Evolutionary conservation across 805 yeast genomes (phyloP).

Genomic region (Yamadazyma tumulicola): DNA sequence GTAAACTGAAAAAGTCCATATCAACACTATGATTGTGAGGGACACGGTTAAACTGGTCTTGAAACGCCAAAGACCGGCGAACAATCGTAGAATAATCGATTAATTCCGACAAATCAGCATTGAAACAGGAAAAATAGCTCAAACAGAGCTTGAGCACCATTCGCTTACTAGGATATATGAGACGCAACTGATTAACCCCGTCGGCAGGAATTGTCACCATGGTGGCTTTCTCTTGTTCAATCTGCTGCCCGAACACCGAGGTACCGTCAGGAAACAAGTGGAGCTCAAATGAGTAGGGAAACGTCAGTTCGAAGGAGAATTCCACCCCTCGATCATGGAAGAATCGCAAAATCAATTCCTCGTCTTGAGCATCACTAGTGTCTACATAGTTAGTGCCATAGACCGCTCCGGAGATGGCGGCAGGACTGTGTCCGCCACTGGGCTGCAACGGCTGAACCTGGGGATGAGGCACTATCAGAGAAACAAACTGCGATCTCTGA

Average conservation of each 20-base stretch:
- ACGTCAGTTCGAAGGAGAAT: neutral
- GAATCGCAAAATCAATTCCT: too few relatives aligned
- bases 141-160: conserved; percentile 3
- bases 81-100: conserved; percentile 9
- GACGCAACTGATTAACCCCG: conserved; percentile 9
- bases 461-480: too few relatives aligned
- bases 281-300: neutral
- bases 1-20: conserved; percentile 11
- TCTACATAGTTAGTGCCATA: too few relatives aligned
- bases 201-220: neutral
- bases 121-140: conserved; percentile 10
- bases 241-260: neutral
- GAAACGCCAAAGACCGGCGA: conserved; percentile 3
- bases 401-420: too few relatives aligned
- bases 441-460: too few relatives aligned
- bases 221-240: neutral
- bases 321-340: neutral
- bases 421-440: too few relatives aligned
- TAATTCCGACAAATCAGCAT: conserved; percentile 12
- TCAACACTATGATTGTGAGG: conserved; percentile 2
- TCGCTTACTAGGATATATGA: conserved; percentile 5
- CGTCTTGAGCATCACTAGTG: too few relatives aligned
- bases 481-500: too few relatives aligned
- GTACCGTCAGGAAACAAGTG: conserved; percentile 3
- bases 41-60: conserved; percentile 1